A percentile compares a stretch with the other conserved stretches of the same genome.
phyloP scores from a whole-genome alignment of 768 basidiomycete species.

The Leccinum olivaceopallidum region DNA sequence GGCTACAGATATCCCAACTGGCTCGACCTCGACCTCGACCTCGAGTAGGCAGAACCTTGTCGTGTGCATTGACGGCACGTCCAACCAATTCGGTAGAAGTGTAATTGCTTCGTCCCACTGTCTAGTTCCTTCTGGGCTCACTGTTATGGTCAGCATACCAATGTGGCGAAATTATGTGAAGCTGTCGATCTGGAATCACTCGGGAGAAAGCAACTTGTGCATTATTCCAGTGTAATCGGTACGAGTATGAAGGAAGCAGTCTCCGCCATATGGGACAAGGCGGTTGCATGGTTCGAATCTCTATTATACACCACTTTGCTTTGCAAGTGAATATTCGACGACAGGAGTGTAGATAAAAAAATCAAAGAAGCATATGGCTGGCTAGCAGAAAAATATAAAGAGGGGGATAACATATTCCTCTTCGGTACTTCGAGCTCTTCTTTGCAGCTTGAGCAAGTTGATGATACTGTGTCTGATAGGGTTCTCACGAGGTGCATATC shows the following conservation, averaged over 20 bases:
- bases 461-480: not conserved
- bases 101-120: not conserved
- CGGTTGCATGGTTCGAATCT: not conserved
- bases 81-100: not conserved
- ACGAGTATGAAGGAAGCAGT: slow-evolving; percentile 19
- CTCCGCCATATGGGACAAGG: slow-evolving; percentile 15
- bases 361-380: not conserved
- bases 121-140: not conserved
- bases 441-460: not conserved
- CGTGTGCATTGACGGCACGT: not conserved
- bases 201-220: too few relatives aligned
- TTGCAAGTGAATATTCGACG: not conserved
- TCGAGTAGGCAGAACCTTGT: slow-evolving; percentile 15
- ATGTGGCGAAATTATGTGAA: not conserved
- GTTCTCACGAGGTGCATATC: not conserved
- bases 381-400: not conserved
- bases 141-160: not conserved
- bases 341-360: not conserved
- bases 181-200: too few relatives aligned
- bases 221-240: slow-evolving; percentile 37
- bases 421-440: not conserved
- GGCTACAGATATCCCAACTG: not conserved
- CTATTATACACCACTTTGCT: not conserved
- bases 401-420: not conserved
- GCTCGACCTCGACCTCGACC: too few relatives aligned